Evolutionary conservation across 768 basidiomycete genomes (phyloP).

Genomic region (Termitomyces sp.): DNA sequence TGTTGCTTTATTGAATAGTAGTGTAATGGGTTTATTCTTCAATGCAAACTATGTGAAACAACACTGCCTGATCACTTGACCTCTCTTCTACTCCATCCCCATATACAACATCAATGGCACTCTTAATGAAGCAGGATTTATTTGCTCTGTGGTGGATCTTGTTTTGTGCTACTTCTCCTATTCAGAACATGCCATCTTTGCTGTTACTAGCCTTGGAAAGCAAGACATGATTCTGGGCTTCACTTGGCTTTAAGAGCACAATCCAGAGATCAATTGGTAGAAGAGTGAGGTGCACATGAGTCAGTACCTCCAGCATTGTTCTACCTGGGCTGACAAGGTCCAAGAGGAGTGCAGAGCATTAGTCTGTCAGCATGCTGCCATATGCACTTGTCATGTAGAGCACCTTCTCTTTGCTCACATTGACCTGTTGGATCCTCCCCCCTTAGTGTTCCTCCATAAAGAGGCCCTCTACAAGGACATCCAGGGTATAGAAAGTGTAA

Average conservation of each 20-base stretch:
- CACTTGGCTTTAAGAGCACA: not conserved
- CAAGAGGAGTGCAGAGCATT: not conserved
- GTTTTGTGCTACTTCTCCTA: not conserved
- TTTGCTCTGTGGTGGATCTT: not conserved
- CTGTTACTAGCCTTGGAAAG: not conserved
- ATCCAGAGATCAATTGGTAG: not conserved
- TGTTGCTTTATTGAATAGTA: not conserved
- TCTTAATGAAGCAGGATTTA: not conserved
- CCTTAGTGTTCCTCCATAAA: no score
- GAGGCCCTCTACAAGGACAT: no score
- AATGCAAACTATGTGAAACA: not conserved
- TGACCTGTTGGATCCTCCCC: not conserved
- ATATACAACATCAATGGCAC: not conserved
- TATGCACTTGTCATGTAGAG: no score
- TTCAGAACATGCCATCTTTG: not conserved
- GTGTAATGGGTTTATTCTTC: not conserved
- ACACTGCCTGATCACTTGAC: not conserved
- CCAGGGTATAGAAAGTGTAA: no score
- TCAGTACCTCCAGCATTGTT: not conserved
- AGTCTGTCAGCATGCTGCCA: not conserved
- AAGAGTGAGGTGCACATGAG: not conserved
- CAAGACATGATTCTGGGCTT: not conserved
- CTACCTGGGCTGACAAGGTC: not conserved
- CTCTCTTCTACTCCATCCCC: not conserved
- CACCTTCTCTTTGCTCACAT: no score